Conservation (phyloP, 2,329 filamentous ascomycete species). For the Didymella pomorum region DNA sequence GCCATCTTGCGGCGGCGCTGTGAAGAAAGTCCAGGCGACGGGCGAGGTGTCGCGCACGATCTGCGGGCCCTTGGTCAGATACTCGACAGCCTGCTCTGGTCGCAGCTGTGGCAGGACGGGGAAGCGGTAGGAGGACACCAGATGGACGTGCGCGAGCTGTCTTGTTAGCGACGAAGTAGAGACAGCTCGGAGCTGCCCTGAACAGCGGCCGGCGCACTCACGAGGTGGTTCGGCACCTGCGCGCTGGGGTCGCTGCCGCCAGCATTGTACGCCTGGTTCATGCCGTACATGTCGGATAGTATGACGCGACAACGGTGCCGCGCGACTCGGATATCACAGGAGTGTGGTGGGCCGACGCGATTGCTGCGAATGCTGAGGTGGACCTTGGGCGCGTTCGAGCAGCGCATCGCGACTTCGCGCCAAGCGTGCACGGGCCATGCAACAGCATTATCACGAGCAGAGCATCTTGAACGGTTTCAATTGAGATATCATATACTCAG, state of each 20-base stretch:
- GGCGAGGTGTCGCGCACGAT: slow-evolving; percentile 84
- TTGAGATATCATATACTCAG: not conserved
- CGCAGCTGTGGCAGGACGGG: slow-evolving; percentile 75
- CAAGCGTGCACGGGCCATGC: slow-evolving; percentile 15
- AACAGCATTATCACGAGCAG: not conserved
- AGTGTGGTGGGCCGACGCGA: slow-evolving; percentile 13
- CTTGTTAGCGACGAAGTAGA: slow-evolving; percentile 24
- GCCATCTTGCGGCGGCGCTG: slow-evolving; percentile 77
- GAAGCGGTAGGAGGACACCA: slow-evolving; percentile 84
- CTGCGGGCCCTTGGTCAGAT: slow-evolving; percentile 82
- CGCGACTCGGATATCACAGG: slow-evolving; percentile 11
- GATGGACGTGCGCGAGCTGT: slow-evolving; percentile 86
- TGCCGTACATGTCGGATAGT: slow-evolving; percentile 41
- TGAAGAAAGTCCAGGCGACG: slow-evolving; percentile 93
- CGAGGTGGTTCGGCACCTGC: slow-evolving; percentile 46
- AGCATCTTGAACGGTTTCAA: not conserved
- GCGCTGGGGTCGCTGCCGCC: slow-evolving; percentile 43
- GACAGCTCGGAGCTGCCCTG: no score
- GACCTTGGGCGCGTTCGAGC: slow-evolving; percentile 14
- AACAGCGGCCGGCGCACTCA: slow-evolving; percentile 31
- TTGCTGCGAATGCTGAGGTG: slow-evolving; percentile 8
- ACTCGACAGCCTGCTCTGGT: slow-evolving; percentile 79
- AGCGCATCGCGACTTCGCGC: slow-evolving; percentile 20
- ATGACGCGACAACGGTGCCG: slow-evolving; percentile 40
- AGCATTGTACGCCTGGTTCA: slow-evolving; percentile 46